These are phyloP conservation scores for Vararia minispora DNA, from an alignment of 768 basidiomycete species.

Conservation along the genomic window DNA sequence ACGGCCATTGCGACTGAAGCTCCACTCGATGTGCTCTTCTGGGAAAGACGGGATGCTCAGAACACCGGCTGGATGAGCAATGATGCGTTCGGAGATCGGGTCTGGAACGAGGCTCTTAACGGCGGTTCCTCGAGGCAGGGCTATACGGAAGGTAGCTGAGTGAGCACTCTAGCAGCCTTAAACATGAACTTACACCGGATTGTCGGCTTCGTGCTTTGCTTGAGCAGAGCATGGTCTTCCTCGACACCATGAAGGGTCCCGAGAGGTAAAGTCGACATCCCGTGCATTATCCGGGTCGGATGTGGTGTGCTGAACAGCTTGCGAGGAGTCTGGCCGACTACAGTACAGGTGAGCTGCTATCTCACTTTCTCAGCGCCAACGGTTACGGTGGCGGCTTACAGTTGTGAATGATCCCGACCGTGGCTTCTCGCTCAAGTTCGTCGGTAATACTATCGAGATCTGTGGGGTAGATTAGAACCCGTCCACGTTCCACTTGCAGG, in stretches of 20 bases:
- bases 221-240: conserved; percentile 67
- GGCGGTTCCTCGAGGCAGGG: conserved; percentile 34
- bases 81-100: conserved; percentile 42
- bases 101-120: conserved; percentile 47
- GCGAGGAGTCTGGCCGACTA: conserved; percentile 87
- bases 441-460: conserved; percentile 83
- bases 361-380: too few species aligned
- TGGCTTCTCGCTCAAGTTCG: conserved; percentile 81
- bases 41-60: conserved; percentile 46
- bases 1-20: conserved; percentile 22
- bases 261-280: conserved; percentile 60
- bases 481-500: not conserved
- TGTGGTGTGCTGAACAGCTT: conserved; percentile 75
- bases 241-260: conserved; percentile 67
- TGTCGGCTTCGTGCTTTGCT: conserved; percentile 38
- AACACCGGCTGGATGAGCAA: conserved; percentile 50
- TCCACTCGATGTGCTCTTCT: conserved; percentile 69
- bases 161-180: not conserved
- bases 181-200: conserved; percentile 36
- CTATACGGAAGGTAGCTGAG: conserved; percentile 24
- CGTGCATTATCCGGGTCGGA: conserved; percentile 63
- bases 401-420: conserved; percentile 92
- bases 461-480: too few species aligned
- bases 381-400: conserved; percentile 38
- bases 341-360: too few species aligned